These are phyloP conservation scores for Eremothecium cymbalariae DNA, from an alignment of 1,139 yeast species.

Conservation along the genomic window DNA sequence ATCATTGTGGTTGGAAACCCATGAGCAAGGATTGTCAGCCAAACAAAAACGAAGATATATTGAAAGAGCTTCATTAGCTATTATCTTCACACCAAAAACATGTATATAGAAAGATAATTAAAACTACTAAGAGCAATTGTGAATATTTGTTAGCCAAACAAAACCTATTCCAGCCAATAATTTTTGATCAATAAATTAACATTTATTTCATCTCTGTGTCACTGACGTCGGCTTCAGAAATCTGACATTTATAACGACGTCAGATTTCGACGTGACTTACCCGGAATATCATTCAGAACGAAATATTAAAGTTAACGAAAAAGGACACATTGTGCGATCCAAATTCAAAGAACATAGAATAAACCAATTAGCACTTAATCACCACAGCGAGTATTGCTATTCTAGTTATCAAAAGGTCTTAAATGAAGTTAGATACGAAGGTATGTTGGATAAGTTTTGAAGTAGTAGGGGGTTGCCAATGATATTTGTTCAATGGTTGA, in stretches of 20 bases:
- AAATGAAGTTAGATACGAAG: conserved; percentile 28
- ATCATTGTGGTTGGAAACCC: background rate
- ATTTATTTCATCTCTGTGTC: conserved; percentile 6
- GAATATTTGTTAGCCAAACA: no score
- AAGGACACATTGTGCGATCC: background rate
- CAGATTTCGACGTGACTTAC: background rate
- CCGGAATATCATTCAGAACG: background rate
- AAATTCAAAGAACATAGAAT: conserved; percentile 1
- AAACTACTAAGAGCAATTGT: no score
- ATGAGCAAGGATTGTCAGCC: background rate
- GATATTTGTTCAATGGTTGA: background rate
- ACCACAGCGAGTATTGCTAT: no score
- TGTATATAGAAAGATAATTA: no score
- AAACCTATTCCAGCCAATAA: no score
- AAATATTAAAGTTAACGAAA: background rate
- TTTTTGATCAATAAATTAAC: no score
- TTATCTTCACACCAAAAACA: no score
- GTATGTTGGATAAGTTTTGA: conserved; percentile 17
- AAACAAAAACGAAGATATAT: no score
- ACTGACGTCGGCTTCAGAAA: no score
- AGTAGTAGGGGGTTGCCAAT: background rate
- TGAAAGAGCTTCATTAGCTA: no score
- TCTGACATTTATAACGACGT: background rate
- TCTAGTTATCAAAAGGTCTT: conserved; percentile 4
- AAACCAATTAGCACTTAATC: no score